Base-by-base conservation (phyloP, 2,329 filamentous ascomycete species). In the Pleochaeta shiraiana region DNA sequence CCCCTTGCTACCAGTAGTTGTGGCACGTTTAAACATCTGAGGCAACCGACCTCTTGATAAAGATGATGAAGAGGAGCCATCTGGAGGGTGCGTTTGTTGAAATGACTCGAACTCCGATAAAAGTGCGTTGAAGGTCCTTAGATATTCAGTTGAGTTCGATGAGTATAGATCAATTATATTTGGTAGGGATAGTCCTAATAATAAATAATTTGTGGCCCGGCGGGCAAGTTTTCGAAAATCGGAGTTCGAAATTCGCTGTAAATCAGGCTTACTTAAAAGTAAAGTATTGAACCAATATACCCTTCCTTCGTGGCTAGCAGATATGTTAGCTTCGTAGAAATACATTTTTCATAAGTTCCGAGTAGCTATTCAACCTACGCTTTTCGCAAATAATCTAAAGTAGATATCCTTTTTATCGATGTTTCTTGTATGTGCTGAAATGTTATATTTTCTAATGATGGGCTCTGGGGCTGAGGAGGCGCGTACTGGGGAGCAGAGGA, bases 271-370 rank as follows among this genome's bases (percentile, higher is more conserved):
- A 68, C 90, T 88, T 75, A 95, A 95, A 72, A 95, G 87, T 66
- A 95, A 83, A 0, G 93, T 96, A 76, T 96, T 96, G 79, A 97
- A 96, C 91, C 93, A 97, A 77, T 95, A 97, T 50, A 95, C 85
- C 65, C 90, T 85, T 66, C 92, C 91, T 76, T 96, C 90, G 73
- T 98, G 91, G 31, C 90, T 95, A 73, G 63, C 64, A 4, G n/a
- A 55, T 7, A 5, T 21, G 26, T 57, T 57, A 57, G 53, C 19
- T 30, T 6, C 19, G 7, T 24, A 16, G 55, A 43, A 47, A n/a
- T n/a, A n/a, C n/a, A 43, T 14, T 43, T 19, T 19, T 43, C 37
- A 43, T 45, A 47, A 19, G 39, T 43, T 6, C n/a, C n/a, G 14
- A 43, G n/a, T 43, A 43, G n/a, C n/a, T 16, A 39, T 16, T 39